Percentiles rank a stretch among this genome's conserved stretches.
phyloP scores from a whole-genome alignment of 2,329 filamentous ascomycete genomes.

The Fusarium sp. region DNA sequence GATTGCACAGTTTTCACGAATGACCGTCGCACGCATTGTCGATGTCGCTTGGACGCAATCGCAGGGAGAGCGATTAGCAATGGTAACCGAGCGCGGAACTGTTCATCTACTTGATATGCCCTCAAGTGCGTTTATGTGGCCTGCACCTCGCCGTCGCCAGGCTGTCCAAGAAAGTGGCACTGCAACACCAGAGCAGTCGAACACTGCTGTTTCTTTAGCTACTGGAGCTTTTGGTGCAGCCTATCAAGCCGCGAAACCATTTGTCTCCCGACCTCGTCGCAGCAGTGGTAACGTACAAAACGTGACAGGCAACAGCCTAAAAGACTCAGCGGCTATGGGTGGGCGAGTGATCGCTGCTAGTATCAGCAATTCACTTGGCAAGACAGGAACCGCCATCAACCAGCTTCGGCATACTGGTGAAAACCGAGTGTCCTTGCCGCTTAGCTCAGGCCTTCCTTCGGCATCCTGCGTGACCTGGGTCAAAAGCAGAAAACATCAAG shows the following conservation, averaged over 20 bases:
- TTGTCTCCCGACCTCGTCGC: slow-evolving; percentile 65
- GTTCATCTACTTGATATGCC: slow-evolving; percentile 92
- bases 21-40: slow-evolving; percentile 91
- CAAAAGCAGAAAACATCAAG: slow-evolving; percentile 68
- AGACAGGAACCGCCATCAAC: slow-evolving; percentile 75
- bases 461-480: slow-evolving; percentile 74
- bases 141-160: slow-evolving; percentile 71
- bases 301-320: slow-evolving; percentile 57
- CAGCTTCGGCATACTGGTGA: slow-evolving; percentile 79
- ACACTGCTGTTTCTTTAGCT: slow-evolving; percentile 73
- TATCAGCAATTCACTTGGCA: slow-evolving; percentile 78
- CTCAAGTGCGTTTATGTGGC: slow-evolving; percentile 85
- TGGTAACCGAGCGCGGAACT: slow-evolving; percentile 95
- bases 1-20: slow-evolving; percentile 86
- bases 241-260: slow-evolving; percentile 72
- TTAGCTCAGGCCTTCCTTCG: slow-evolving; percentile 62
- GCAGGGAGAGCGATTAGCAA: slow-evolving; percentile 82
- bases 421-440: slow-evolving; percentile 77
- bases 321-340: slow-evolving; percentile 73
- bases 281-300: slow-evolving; percentile 53
- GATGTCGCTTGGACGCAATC: slow-evolving; percentile 90
- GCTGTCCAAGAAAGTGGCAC: slow-evolving; percentile 56
- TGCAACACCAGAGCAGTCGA: slow-evolving; percentile 60
- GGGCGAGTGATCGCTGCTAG: slow-evolving; percentile 78
- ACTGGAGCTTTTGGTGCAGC: slow-evolving; percentile 77